These are phyloP conservation scores for Diaporthe citri DNA, from an alignment of 2,329 filamentous ascomycete species.

Conservation along the genomic window DNA sequence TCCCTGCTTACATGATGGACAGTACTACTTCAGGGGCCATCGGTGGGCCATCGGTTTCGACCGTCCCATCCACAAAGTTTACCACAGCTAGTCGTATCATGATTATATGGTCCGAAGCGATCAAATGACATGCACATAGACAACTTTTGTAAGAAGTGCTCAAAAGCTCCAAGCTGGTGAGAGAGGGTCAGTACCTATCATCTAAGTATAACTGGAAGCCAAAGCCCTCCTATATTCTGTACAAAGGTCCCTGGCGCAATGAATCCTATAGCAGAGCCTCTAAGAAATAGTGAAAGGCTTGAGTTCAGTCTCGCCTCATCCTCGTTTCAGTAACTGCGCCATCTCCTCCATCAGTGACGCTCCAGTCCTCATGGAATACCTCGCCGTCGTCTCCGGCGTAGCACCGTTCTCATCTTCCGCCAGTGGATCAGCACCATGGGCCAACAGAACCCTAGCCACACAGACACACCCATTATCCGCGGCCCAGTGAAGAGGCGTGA, in stretches of 20 bases:
- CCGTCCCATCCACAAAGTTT: too few species aligned
- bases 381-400: neutral
- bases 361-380: neutral
- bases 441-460: neutral
- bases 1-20: neutral
- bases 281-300: neutral
- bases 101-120: too few species aligned
- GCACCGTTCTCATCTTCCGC: neutral
- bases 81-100: too few species aligned
- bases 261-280: neutral
- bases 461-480: neutral
- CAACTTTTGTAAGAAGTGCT: too few species aligned
- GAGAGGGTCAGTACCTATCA: too few species aligned
- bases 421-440: neutral
- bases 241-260: neutral
- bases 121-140: too few species aligned
- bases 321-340: neutral
- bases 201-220: too few species aligned
- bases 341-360: neutral
- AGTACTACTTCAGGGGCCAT: too few species aligned
- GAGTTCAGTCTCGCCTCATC: neutral
- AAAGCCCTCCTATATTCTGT: too few species aligned
- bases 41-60: too few species aligned
- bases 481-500: neutral
- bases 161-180: too few species aligned